Conservation (phyloP, 495 filamentous ascomycete species). For the Aspergillus carlsbadensis region DNA sequence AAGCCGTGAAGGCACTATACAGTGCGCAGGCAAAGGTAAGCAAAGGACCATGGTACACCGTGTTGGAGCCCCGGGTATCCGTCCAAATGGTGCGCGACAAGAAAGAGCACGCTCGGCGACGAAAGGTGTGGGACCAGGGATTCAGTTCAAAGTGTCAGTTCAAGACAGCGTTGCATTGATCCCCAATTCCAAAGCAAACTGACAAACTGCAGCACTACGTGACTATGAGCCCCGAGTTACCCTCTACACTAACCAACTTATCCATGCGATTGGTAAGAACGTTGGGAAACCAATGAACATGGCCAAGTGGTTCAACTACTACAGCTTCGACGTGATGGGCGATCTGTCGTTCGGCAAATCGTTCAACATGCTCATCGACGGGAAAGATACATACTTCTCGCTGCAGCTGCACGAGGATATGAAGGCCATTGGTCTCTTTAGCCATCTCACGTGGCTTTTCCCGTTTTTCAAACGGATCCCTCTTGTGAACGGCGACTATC, state of each 20-base stretch:
- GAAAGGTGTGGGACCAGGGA: constrained; percentile 39
- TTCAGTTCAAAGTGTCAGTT: constrained; percentile 35
- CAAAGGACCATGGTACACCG: constrained; percentile 45
- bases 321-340: constrained; percentile 6
- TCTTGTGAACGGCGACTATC: constrained; percentile 28
- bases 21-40: constrained; percentile 27
- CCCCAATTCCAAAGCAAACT: neutral
- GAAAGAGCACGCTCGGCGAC: constrained; percentile 31
- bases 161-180: constrained; percentile 21
- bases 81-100: constrained; percentile 39
- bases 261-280: constrained; percentile 19
- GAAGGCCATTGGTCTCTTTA: constrained; percentile 31
- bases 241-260: constrained; percentile 25
- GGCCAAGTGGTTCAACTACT: neutral
- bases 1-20: constrained; percentile 32
- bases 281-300: neutral
- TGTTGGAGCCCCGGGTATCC: constrained; percentile 26
- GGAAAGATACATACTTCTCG: constrained; percentile 31
- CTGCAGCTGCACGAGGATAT: constrained; percentile 5
- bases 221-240: constrained; percentile 34
- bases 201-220: constrained; percentile 24
- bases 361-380: neutral
- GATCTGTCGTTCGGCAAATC: neutral
- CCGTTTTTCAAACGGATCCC: constrained; percentile 33
- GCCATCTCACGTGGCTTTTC: constrained; percentile 38